Evolutionary conservation across 176 grass and related monocot genomes (phyloP), one percentile per base, ranked within the genome.

Genomic region (Tuctoria greenei): DNA sequence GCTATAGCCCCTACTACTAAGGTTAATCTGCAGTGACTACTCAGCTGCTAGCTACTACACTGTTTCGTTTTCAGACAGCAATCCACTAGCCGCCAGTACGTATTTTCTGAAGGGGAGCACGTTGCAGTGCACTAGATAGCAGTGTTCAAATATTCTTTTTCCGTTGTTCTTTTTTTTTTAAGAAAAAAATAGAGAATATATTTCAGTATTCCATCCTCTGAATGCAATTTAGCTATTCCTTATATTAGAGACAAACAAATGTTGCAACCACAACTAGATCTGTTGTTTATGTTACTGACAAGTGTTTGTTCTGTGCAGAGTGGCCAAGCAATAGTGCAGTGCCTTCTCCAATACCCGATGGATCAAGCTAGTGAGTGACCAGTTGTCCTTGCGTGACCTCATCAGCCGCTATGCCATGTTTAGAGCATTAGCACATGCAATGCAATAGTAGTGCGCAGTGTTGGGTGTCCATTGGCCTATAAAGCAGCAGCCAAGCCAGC

Each of bases 291-390:
- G 15, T 46, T 46, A 51, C 20, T 51, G 49, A 20, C 49, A 51
- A 20, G 49, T 51, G 49, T 15, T 8, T 40, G 57, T 44, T 72
- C 63, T 50, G 34, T 62, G 67, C 67, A 63, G 55, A 81, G 79
- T 72, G 68, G 68, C 9, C 44, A 46, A 15, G 44, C 57, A 81
- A 72, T 21, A 72, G 68, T 72, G 79, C 79, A n/a, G n/a, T n/a
- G n/a, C n/a, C 21, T 17, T 15, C 43, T 63, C 68, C 79, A 81
- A 64, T 81, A 52, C 40, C 79, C 35, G 57, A 62, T 51, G 17
- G 49, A 69, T 1, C 23, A 43, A 61, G 37, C 23, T 44, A 31
- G 40, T 66, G 61, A 55, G 26, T 39, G 45, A 61, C n/a, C 15
- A 31, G 52, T 39, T 46, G 64, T 38, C 74, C 10, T 13, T 23